Evolutionary conservation across 768 basidiomycete genomes (phyloP), one percentile per base, ranked within the genome.

Genomic region (Dictyophora rubrovolvata): DNA sequence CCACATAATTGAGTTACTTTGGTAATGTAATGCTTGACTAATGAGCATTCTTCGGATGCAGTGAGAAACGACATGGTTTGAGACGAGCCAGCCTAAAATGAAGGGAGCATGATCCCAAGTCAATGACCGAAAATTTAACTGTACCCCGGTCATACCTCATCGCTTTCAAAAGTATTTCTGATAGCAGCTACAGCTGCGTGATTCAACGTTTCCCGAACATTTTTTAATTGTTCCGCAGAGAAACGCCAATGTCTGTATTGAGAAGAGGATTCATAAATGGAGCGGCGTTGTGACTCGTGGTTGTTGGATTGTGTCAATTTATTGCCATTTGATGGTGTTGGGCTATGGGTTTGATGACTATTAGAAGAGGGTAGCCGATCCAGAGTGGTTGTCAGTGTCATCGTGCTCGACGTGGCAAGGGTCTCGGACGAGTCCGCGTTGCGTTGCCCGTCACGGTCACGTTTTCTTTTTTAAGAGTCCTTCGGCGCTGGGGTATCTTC

Each of bases 241-340:
- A 86, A 96, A 54, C 93, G 76, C 96, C 96, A 99, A 68, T 93
- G 84, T 57, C 76, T 82, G 72, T 76, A 90, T 66, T 93, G 90
- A 0, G 88, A 89, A 64, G 87, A 89, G 46, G 77, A 80, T 65
- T 91, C 82, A 64, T 90, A 93, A 2, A 89, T 68, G 0, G 87
- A 56, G 12, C 55, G 61, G 21, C 56, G 56, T 14, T 37, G 46
- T 18, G 55, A 4, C 42, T 42, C 42, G 2, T 28, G 28, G 2
- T 7, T 7, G 37, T 20, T 22, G 18, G 20, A 9, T 16, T 46
- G 34, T 46, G 34, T 35, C 35, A n/a, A 28, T 12, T 42, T 42
- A n/a, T 14, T 2, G 12, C 42, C 42, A 42, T 42, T 42, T 42
- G 42, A 42, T 42, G 42, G n/a, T 14, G 14, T 12, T 42, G n/a